Evolutionary conservation across 306 rosid species (phyloP).

Genomic region (Castanea crenata): DNA sequence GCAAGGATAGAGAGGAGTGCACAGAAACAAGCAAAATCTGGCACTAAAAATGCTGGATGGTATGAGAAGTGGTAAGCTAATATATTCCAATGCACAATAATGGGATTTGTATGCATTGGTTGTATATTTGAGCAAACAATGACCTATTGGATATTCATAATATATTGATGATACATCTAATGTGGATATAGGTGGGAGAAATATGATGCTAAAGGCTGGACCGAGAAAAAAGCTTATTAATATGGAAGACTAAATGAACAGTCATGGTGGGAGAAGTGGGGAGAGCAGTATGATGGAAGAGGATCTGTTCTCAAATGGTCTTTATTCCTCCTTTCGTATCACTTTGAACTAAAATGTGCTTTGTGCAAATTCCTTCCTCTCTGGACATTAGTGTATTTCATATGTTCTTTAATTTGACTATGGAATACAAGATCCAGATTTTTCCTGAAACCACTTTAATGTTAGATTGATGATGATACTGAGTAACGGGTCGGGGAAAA

Average conservation of each 20-base stretch:
- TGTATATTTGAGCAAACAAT: background rate
- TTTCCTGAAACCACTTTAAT: background rate
- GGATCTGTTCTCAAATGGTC: constrained; percentile 99
- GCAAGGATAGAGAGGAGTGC: constrained; percentile 98
- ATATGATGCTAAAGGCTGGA: constrained; percentile 97
- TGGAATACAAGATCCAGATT: background rate
- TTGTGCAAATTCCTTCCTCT: constrained; percentile 19
- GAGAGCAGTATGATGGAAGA: constrained; percentile 95
- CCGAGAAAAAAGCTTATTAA: constrained; percentile 96
- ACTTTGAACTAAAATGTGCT: constrained; percentile 5
- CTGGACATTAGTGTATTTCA: background rate
- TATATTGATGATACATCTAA: constrained; percentile 17
- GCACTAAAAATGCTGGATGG: constrained; percentile 98
- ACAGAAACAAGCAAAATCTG: constrained; percentile 95
- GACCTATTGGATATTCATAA: constrained; percentile 6
- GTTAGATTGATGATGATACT: background rate
- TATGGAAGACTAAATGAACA: constrained; percentile 96
- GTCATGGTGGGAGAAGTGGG: constrained; percentile 99
- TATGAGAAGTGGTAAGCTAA: constrained; percentile 85
- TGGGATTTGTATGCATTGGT: constrained; percentile 2
- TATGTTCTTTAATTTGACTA: background rate
- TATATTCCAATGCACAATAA: constrained; percentile 2
- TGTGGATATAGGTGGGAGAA: constrained; percentile 88
- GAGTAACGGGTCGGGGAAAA: background rate
- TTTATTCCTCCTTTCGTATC: constrained; percentile 18